Conservation (phyloP, 2,329 filamentous ascomycete genomes). For the Mycosphaerella sp. region DNA sequence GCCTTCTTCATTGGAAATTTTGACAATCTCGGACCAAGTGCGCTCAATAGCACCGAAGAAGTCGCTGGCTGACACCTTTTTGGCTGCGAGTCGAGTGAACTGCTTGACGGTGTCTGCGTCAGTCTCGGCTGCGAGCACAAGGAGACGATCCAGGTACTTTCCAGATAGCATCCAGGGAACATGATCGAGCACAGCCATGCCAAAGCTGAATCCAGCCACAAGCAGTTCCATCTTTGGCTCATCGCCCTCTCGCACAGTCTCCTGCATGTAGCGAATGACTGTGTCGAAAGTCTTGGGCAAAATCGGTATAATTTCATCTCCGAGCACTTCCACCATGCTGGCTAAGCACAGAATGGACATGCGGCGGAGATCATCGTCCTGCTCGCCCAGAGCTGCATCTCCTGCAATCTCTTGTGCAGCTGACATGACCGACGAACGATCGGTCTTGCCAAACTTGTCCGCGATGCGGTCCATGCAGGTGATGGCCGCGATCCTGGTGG, state of each 20-base stretch:
- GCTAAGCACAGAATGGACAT: slow-evolving; percentile 86
- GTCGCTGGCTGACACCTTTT: slow-evolving; percentile 69
- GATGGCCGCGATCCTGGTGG: slow-evolving; percentile 78
- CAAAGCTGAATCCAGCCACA: slow-evolving; percentile 55
- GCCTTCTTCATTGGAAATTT: slow-evolving; percentile 45
- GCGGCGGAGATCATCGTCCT: slow-evolving; percentile 65
- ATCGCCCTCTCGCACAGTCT: slow-evolving; percentile 52
- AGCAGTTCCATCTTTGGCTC: slow-evolving; percentile 11
- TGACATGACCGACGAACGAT: slow-evolving; percentile 65
- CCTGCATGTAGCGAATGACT: slow-evolving; percentile 62
- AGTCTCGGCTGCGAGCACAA: slow-evolving; percentile 66
- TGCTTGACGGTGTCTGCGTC: slow-evolving; percentile 30
- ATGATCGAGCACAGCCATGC: slow-evolving; percentile 72
- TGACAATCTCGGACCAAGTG: slow-evolving; percentile 59
- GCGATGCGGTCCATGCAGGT: slow-evolving; percentile 87
- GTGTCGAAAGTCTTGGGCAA: slow-evolving; percentile 69
- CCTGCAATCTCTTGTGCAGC: slow-evolving; percentile 73
- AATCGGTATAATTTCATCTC: slow-evolving; percentile 77
- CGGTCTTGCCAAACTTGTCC: slow-evolving; percentile 92
- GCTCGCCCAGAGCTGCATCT: slow-evolving; percentile 65
- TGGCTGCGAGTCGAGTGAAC: slow-evolving; percentile 68
- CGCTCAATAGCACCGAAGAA: slow-evolving; percentile 65
- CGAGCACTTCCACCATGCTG: slow-evolving; percentile 80
- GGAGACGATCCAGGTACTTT: slow-evolving; percentile 63
- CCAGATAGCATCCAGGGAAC: slow-evolving; percentile 84